Percentiles rank a stretch among this genome's conserved stretches.
phyloP scores from a whole-genome alignment of 345 rosid species.

The Eucalyptus marginata region DNA sequence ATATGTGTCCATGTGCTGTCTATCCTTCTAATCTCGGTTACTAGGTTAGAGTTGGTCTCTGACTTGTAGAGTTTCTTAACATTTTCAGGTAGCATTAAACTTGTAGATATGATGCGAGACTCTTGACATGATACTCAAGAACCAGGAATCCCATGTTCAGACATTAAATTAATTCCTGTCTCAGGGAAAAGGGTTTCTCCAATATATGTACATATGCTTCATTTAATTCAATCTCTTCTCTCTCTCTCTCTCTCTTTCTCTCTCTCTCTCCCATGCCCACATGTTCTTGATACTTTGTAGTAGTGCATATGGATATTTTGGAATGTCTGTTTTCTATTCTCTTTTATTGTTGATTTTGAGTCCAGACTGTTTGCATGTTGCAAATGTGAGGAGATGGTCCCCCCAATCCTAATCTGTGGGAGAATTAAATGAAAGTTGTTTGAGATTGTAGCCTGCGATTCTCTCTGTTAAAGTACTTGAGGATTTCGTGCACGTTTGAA shows the following conservation, averaged over 20 bases:
- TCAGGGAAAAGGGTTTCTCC: neutral
- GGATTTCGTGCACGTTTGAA: neutral
- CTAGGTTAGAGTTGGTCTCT: conserved; percentile 11
- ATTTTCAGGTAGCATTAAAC: conserved; percentile 18
- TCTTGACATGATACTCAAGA: neutral
- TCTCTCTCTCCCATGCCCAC: neutral
- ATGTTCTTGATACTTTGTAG: neutral
- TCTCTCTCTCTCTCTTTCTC: neutral
- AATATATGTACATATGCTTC: neutral
- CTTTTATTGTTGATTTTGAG: neutral
- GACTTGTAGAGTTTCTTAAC: conserved; percentile 33
- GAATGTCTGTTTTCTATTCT: neutral
- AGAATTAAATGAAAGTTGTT: neutral
- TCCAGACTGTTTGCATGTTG: neutral
- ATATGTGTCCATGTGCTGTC: conserved; percentile 15
- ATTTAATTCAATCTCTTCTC: neutral
- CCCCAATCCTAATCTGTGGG: neutral
- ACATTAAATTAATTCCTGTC: neutral
- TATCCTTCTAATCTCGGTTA: neutral
- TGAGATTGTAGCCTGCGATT: neutral
- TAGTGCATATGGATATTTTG: neutral
- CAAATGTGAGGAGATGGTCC: neutral
- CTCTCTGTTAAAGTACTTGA: neutral
- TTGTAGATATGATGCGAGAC: conserved; percentile 26
- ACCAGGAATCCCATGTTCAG: neutral